Evolutionary conservation across 176 grass and related monocot genomes (phyloP).

Genomic region (Saccharum officinarum): DNA sequence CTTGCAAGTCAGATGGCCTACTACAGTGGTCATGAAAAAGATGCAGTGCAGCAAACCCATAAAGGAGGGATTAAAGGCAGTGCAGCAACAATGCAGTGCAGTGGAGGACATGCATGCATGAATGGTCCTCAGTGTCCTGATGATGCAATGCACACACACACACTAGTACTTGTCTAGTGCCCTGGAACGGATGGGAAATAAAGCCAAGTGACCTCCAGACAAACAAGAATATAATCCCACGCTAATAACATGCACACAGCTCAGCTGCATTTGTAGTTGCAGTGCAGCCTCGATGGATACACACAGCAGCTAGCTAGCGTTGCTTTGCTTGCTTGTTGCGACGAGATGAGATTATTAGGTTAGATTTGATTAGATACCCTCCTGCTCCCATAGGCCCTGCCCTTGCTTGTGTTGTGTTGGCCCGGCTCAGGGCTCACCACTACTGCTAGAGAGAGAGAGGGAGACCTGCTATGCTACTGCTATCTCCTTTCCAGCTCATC

Average conservation of each 20-base stretch:
- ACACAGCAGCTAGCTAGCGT: background rate
- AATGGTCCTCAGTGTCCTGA: conserved; percentile 32
- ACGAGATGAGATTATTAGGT: conserved; percentile 5
- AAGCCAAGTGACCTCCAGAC: conserved; percentile 19
- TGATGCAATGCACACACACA: background rate
- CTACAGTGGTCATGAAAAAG: conserved; percentile 6
- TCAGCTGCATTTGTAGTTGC: background rate
- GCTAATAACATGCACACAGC: conserved; percentile 15
- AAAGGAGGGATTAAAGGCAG: conserved; percentile 40
- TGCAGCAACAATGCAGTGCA: conserved; percentile 19
- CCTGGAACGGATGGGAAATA: conserved; percentile 32
- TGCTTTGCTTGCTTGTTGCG: background rate
- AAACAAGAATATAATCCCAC: conserved; percentile 23
- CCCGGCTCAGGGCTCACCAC: background rate
- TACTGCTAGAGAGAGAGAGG: background rate
- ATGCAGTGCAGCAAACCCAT: conserved; percentile 31
- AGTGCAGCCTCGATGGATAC: background rate
- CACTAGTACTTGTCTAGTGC: conserved; percentile 20
- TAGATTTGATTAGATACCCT: conserved; percentile 18
- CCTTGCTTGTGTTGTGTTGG: background rate
- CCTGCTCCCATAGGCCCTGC: background rate
- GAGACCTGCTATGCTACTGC: background rate
- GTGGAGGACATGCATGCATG: conserved; percentile 23
- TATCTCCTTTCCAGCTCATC: conserved; percentile 41
- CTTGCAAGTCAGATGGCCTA: conserved; percentile 23